Evolutionary conservation across 2,329 filamentous ascomycete species (phyloP).

Genomic region (Nemania sp.): DNA sequence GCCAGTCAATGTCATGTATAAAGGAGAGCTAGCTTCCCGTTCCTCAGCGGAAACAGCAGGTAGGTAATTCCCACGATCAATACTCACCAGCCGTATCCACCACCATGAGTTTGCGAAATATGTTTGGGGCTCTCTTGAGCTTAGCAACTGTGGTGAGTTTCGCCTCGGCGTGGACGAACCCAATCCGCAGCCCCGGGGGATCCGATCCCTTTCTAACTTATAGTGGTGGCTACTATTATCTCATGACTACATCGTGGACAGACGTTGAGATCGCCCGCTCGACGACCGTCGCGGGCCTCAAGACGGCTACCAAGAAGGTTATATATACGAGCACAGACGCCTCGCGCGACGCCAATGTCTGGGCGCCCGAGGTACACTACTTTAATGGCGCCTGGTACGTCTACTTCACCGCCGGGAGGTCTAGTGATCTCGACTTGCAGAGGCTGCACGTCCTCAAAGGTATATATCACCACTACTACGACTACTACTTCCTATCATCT

Average conservation of each 20-base stretch:
- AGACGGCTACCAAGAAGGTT: constrained; percentile 62
- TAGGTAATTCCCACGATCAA: background rate
- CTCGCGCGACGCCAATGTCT: constrained; percentile 65
- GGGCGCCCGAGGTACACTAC: constrained; percentile 68
- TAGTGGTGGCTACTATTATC: constrained; percentile 65
- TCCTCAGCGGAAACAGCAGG: background rate
- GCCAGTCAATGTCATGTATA: constrained; percentile 15
- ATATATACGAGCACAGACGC: constrained; percentile 63
- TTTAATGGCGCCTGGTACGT: constrained; percentile 64
- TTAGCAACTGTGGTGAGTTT: constrained; percentile 24
- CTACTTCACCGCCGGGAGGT: constrained; percentile 61
- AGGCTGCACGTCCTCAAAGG: constrained; percentile 64
- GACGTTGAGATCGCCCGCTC: constrained; percentile 67
- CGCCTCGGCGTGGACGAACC: constrained; percentile 60
- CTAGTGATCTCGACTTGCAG: constrained; percentile 60
- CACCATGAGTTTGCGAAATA: constrained; percentile 31
- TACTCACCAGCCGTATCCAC: too few species aligned
- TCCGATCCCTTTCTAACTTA: constrained; percentile 66
- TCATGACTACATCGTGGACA: constrained; percentile 68
- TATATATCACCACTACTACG: constrained; percentile 38
- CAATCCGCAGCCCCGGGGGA: constrained; percentile 62
- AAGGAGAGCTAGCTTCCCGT: background rate
- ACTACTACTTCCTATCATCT: constrained; percentile 9
- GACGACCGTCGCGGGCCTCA: constrained; percentile 66
- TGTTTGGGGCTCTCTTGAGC: constrained; percentile 32